Evolutionary conservation across 306 rosid species (phyloP).

Genomic region (Fagus sylvatica): DNA sequence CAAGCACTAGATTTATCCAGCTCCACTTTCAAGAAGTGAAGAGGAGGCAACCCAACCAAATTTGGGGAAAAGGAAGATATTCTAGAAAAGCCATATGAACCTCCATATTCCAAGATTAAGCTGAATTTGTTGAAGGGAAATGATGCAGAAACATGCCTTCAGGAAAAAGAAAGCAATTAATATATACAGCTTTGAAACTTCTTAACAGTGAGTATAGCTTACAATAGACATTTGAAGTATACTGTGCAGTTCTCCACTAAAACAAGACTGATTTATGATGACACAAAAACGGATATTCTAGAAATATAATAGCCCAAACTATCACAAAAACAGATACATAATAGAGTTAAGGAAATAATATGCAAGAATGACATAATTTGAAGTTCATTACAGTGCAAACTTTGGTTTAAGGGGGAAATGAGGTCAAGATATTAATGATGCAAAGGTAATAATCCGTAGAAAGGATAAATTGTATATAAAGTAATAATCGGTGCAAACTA

Average conservation of each 20-base stretch:
- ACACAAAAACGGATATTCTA: neutral
- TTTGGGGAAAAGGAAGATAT: slow-evolving; percentile 38
- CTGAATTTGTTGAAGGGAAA: slow-evolving; percentile 57
- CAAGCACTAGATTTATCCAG: slow-evolving; percentile 41
- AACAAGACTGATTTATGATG: neutral
- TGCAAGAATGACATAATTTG: neutral
- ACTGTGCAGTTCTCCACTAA: slow-evolving; percentile 15
- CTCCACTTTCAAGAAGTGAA: slow-evolving; percentile 53
- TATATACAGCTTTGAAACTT: slow-evolving; percentile 1
- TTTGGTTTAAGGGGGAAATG: neutral
- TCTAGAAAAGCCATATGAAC: slow-evolving; percentile 41
- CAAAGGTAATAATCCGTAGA: neutral
- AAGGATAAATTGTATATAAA: neutral
- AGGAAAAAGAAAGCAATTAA: slow-evolving; percentile 29
- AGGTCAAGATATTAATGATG: neutral
- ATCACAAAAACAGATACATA: neutral
- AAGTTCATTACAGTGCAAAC: neutral
- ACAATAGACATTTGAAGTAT: neutral
- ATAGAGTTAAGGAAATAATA: neutral
- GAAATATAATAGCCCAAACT: neutral
- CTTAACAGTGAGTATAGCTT: neutral
- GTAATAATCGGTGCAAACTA: neutral
- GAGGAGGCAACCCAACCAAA: slow-evolving; percentile 37
- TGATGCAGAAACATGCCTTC: slow-evolving; percentile 48
- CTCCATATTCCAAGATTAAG: slow-evolving; percentile 68